Evolutionary conservation across 83 land plant species (phyloP).

Genomic region (Diphasiastrum complanatum): DNA sequence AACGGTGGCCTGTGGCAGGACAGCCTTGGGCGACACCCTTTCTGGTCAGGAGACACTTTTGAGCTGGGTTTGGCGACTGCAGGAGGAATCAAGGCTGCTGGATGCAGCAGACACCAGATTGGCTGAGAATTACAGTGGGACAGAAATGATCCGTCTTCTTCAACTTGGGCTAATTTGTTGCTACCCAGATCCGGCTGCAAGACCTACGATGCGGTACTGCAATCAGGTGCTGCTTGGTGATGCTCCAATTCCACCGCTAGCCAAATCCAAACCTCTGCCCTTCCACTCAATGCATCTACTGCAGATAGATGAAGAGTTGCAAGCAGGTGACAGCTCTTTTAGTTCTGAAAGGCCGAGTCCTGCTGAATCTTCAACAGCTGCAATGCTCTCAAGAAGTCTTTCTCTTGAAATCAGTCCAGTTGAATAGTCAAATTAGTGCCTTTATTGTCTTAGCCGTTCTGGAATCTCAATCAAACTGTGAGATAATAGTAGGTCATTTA

Average conservation of each 20-base stretch:
- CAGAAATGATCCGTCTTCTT: constrained; percentile 12
- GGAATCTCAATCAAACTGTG: no score
- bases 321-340: no score
- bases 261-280: constrained; percentile 15
- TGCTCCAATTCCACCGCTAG: constrained; percentile 13
- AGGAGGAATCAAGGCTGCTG: constrained; percentile 6
- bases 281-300: no score
- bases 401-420: no score
- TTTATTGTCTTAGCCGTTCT: no score
- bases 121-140: not conserved
- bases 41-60: constrained; percentile 12
- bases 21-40: constrained; percentile 4
- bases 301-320: no score
- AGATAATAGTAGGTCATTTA: no score
- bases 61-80: constrained; percentile 28
- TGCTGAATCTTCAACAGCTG: no score
- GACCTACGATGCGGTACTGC: constrained; percentile 16
- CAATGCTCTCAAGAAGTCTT: no score
- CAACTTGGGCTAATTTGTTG: constrained; percentile 21
- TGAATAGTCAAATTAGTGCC: no score
- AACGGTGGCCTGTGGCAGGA: constrained; percentile 57
- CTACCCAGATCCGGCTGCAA: constrained; percentile 14
- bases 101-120: constrained; percentile 22
- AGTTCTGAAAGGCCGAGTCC: no score
- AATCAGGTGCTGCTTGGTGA: constrained; percentile 17